Base-by-base conservation (phyloP, 2,329 filamentous ascomycete genomes). In the Penicillium sp. region DNA sequence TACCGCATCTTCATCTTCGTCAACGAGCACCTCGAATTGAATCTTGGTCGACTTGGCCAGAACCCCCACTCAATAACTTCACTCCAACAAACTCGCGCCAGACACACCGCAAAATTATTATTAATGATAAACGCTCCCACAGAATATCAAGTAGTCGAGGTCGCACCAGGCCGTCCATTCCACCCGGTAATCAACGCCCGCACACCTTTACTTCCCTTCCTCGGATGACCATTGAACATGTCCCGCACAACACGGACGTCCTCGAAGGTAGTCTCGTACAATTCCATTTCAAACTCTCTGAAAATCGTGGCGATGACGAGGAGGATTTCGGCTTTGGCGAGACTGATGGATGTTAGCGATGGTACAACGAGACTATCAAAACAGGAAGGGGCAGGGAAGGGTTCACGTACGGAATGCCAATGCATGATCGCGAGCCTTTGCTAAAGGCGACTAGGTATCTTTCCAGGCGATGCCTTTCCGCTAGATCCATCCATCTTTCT, bases 341-440 rank as follows among this genome's bases (percentile, higher is more conserved):
- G 68, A 33, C 73, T 75, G 41, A 11, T 6, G 16, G 36, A 2
- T 16, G 18, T 44, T 11, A 6, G 16, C 36, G 10, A 43, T 54
- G 54, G 37, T 44, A 19, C 1, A 31, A 18, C 31, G 37, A 22
- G 6, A 11, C 13, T 16, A 3, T 39, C 5, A 27, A 13, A 22
- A 31, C 14, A 7, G 22, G 24, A 18, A 31, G 9, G 35, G 33
- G 14, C 13, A 27, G 7, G 27, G 36, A 18, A 2, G 19, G 33
- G 49, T 24, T 41, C 50, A 54, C 51, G 13, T 64, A 73, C 70
- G 82, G 78, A 46, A 79, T 78, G 16, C 81, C 81, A 13, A 79
- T 70, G 59, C 81, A 83, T 66, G 77, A 76, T 22, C 80, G 69
- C 3, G 72, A 76, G 0, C 80, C 80, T 39, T 70, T 73, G 36